Evolutionary conservation across 2,329 filamentous ascomycete species (phyloP).

Genomic region (Aotearoamyces nothofagi): DNA sequence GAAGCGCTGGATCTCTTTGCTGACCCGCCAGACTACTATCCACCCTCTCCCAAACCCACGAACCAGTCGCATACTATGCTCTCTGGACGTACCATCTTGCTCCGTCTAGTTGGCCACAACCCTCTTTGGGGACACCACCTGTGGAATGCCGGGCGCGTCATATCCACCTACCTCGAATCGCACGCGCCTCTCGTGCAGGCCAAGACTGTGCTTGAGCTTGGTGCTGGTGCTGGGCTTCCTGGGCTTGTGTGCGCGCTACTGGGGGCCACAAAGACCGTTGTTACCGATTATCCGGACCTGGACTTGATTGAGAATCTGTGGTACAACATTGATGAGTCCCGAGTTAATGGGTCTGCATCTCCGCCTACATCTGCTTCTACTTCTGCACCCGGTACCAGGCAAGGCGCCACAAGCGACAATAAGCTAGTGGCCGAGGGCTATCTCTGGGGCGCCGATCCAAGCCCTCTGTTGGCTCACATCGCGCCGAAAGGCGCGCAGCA

Average conservation of each 20-base stretch:
- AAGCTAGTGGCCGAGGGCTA: slow-evolving; percentile 52
- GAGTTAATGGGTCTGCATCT: too few species aligned
- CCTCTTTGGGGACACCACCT: slow-evolving; percentile 81
- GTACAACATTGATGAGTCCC: slow-evolving; percentile 47
- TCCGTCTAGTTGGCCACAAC: slow-evolving; percentile 75
- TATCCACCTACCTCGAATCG: slow-evolving; percentile 65
- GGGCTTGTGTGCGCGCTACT: slow-evolving; percentile 62
- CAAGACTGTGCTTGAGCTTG: slow-evolving; percentile 72
- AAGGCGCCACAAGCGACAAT: slow-evolving; percentile 15
- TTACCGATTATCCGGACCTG: slow-evolving; percentile 78
- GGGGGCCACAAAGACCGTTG: slow-evolving; percentile 56
- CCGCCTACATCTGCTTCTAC: too few species aligned
- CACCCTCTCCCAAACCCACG: slow-evolving; percentile 61
- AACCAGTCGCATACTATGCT: slow-evolving; percentile 56
- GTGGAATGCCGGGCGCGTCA: slow-evolving; percentile 77
- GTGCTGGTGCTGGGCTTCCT: slow-evolving; percentile 75
- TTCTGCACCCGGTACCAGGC: not conserved
- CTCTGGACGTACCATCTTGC: slow-evolving; percentile 33
- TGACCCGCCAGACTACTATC: slow-evolving; percentile 69
- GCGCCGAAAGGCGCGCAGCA: too few species aligned
- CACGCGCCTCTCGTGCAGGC: slow-evolving; percentile 45
- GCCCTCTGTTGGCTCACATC: slow-evolving; percentile 39
- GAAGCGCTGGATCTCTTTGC: slow-evolving; percentile 44
- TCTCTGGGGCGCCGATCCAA: slow-evolving; percentile 62
- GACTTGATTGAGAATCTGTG: slow-evolving; percentile 71